phyloP scores from a whole-genome alignment of 169 alveolate species.

The Eimeria nieschulzi region DNA sequence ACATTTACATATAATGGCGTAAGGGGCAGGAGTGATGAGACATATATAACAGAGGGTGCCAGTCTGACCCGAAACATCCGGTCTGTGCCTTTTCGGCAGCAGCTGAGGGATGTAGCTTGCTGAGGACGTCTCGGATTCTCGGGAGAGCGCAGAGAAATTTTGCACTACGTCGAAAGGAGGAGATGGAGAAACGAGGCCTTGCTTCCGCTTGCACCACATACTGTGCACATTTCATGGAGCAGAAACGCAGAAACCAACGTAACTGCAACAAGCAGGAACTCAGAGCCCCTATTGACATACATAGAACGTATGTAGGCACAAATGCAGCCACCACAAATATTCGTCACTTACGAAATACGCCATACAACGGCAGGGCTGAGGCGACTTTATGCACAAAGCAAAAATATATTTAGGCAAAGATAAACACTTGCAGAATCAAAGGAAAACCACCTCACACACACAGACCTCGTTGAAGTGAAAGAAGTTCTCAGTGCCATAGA shows the following conservation, averaged over 20 bases:
- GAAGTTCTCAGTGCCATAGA: conserved; percentile 59
- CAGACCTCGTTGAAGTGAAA: conserved; percentile 49
- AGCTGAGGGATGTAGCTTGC: conserved; percentile 14
- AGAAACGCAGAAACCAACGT: not conserved
- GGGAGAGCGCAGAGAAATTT: not conserved
- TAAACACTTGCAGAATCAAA: not conserved
- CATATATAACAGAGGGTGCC: not conserved
- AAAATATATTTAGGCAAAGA: not conserved
- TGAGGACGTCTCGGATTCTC: not conserved
- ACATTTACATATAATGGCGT: no score
- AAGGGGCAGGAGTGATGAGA: no score
- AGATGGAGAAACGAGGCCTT: not conserved
- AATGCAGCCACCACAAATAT: not conserved
- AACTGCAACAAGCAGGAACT: no score
- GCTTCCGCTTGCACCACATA: conserved; percentile 24
- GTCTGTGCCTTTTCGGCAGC: conserved; percentile 63
- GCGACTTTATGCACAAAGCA: not conserved
- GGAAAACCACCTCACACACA: not conserved
- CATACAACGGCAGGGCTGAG: not conserved
- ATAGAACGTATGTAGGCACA: not conserved
- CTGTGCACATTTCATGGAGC: not conserved
- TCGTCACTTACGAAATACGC: not conserved
- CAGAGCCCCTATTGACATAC: no score
- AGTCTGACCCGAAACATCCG: conserved; percentile 57
- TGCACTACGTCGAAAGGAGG: not conserved